These are phyloP conservation scores for Phytophthora agathidicida DNA, from an alignment of 352 stramenopile species.

Conservation along the genomic window DNA sequence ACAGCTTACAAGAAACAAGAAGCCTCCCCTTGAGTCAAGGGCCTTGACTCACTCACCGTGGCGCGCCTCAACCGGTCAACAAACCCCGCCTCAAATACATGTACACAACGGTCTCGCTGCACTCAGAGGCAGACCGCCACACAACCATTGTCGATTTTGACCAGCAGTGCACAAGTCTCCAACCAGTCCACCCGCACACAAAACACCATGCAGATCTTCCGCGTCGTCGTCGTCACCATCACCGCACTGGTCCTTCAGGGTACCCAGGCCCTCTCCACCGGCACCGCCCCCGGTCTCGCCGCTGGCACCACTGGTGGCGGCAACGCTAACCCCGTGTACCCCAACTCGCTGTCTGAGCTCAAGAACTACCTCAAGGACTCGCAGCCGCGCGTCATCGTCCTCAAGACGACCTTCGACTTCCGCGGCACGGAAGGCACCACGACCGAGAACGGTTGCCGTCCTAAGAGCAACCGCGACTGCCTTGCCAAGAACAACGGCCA, in stretches of 20 bases:
- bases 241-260: conserved; percentile 34
- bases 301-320: conserved; percentile 50
- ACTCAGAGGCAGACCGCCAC: no score
- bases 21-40: neutral
- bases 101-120: no score
- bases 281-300: conserved; percentile 20
- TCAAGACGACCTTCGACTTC: conserved; percentile 60
- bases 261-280: conserved; percentile 36
- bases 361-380: conserved; percentile 48
- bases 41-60: neutral
- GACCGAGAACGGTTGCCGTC: conserved; percentile 54
- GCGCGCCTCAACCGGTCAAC: conserved; percentile 1
- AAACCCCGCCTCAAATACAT: neutral
- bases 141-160: conserved; percentile 25
- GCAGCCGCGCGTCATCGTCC: conserved; percentile 53
- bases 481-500: conserved; percentile 60
- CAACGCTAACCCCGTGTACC: conserved; percentile 43
- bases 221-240: conserved; percentile 17
- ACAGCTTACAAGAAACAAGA: neutral
- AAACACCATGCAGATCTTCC: conserved; percentile 27
- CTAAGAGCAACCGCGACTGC: conserved; percentile 45
- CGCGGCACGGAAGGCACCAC: conserved; percentile 50
- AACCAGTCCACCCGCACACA: no score
- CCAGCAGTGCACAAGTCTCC: conserved; percentile 11
- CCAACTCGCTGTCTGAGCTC: conserved; percentile 44